Percentiles rank a stretch among this genome's conserved stretches.
Evolutionary conservation across 2,329 filamentous ascomycete genomes (phyloP).

Genomic region (Alternaria panax): DNA sequence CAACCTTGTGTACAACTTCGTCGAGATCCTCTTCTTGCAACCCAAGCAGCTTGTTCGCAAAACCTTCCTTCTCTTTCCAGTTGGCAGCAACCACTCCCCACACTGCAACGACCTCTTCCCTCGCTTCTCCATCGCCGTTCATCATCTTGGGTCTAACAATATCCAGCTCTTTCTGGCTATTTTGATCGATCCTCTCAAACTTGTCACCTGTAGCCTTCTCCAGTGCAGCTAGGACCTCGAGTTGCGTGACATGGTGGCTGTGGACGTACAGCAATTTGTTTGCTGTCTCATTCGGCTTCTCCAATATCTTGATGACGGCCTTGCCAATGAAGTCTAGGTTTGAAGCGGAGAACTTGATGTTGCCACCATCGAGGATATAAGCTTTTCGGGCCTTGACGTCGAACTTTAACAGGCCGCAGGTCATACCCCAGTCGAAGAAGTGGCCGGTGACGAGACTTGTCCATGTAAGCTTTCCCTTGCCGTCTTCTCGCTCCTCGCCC

Average conservation of each 20-base stretch:
- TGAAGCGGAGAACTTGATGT: slow-evolving; percentile 61
- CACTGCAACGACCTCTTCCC: slow-evolving; percentile 44
- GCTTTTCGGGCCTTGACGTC: slow-evolving; percentile 60
- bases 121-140: slow-evolving; percentile 40
- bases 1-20: slow-evolving; percentile 36
- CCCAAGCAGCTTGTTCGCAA: slow-evolving; percentile 44
- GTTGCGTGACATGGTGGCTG: slow-evolving; percentile 66
- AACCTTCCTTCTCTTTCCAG: slow-evolving; percentile 41
- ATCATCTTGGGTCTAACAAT: slow-evolving; percentile 42
- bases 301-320: slow-evolving; percentile 62
- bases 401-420: slow-evolving; percentile 60
- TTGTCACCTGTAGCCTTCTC: slow-evolving; percentile 62
- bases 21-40: slow-evolving; percentile 43
- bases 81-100: slow-evolving; percentile 47
- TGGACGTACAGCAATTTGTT: slow-evolving; percentile 68
- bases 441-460: slow-evolving; percentile 66
- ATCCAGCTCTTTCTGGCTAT: slow-evolving; percentile 41
- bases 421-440: slow-evolving; percentile 68
- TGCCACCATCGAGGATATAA: slow-evolving; percentile 65
- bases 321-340: slow-evolving; percentile 62
- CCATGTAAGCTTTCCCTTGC: slow-evolving; percentile 60
- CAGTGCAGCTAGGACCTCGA: slow-evolving; percentile 63
- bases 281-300: slow-evolving; percentile 54
- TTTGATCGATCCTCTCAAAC: slow-evolving; percentile 57
- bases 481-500: slow-evolving; percentile 48